phyloP scores from a whole-genome alignment of 805 yeast genomes.

The Ogataea ramenticola region DNA sequence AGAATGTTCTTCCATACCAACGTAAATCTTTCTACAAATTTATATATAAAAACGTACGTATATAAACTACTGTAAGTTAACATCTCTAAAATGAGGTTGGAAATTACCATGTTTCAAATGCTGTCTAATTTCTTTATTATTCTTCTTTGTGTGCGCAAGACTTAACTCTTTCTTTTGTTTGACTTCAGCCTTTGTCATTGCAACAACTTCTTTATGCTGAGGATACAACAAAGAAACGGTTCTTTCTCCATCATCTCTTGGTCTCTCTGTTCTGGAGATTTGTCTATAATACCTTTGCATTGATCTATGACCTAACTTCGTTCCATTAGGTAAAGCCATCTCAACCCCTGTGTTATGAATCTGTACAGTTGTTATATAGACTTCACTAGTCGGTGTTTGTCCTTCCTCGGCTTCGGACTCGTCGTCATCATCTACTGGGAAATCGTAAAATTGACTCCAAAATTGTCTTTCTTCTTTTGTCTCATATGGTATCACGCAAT shows the following conservation, averaged over 20 bases:
- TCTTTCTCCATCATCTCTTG: constrained; percentile 51
- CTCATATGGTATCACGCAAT: constrained; percentile 86
- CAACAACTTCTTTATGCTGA: constrained; percentile 9
- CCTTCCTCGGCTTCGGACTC: constrained; percentile 17
- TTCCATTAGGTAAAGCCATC: constrained; percentile 68
- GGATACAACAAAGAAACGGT: constrained; percentile 30
- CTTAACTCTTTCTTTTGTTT: constrained; percentile 39
- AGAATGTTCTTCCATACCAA: too few species aligned
- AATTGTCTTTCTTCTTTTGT: constrained; percentile 62
- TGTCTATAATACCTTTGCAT: constrained; percentile 64
- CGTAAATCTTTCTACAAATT: too few species aligned
- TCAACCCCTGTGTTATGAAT: constrained; percentile 44
- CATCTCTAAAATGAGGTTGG: constrained; percentile 71
- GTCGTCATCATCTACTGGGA: constrained; percentile 24
- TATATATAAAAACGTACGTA: too few species aligned
- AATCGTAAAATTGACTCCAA: constrained; percentile 73
- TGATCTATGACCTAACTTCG: constrained; percentile 71
- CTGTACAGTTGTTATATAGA: constrained; percentile 22
- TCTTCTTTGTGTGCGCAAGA: constrained; percentile 6
- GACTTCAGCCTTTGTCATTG: constrained; percentile 14
- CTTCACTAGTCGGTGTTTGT: constrained; percentile 14
- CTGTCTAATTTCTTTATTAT: constrained; percentile 31
- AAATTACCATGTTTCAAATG: constrained; percentile 61
- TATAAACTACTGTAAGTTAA: constrained; percentile 16
- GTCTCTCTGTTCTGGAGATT: constrained; percentile 36